Evolutionary conservation across 768 basidiomycete genomes (phyloP).

Genomic region (Inosperma sp.): DNA sequence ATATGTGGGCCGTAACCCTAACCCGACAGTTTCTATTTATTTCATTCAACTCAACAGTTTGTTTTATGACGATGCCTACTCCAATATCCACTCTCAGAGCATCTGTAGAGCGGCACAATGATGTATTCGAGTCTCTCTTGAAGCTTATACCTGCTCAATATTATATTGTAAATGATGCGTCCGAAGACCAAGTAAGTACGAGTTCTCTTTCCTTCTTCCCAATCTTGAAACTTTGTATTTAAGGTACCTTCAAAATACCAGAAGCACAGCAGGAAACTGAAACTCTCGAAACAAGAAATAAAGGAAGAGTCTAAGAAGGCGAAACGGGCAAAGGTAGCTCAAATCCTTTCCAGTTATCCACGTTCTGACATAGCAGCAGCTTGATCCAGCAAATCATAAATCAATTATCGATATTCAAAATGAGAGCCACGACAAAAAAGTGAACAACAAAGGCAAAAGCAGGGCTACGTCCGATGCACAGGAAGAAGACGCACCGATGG

Average conservation of each 20-base stretch:
- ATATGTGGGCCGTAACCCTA: background rate
- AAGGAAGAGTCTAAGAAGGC: conserved; percentile 90
- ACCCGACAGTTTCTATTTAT: background rate
- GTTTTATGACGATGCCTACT: conserved; percentile 56
- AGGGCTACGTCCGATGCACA: conserved; percentile 34
- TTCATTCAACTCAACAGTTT: background rate
- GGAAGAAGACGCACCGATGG: too few relatives aligned
- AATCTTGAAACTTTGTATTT: background rate
- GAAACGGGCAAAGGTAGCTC: conserved; percentile 73
- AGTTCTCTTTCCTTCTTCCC: background rate
- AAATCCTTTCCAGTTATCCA: too few relatives aligned
- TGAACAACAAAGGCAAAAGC: conserved; percentile 44
- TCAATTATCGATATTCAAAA: conserved; percentile 66
- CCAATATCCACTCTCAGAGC: conserved; percentile 42
- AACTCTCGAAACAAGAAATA: conserved; percentile 76
- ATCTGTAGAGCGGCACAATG: conserved; percentile 81
- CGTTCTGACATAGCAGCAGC: conserved; percentile 40
- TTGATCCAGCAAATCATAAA: conserved; percentile 90
- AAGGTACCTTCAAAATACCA: conserved; percentile 67
- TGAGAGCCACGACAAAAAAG: conserved; percentile 36
- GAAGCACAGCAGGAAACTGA: conserved; percentile 84
- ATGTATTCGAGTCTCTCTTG: conserved; percentile 77
- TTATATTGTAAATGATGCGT: conserved; percentile 68
- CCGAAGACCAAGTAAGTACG: conserved; percentile 57
- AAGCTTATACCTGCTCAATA: conserved; percentile 86